Evolutionary conservation across 2,329 filamentous ascomycete species (phyloP).

Genomic region (Bipolaris oryzae): DNA sequence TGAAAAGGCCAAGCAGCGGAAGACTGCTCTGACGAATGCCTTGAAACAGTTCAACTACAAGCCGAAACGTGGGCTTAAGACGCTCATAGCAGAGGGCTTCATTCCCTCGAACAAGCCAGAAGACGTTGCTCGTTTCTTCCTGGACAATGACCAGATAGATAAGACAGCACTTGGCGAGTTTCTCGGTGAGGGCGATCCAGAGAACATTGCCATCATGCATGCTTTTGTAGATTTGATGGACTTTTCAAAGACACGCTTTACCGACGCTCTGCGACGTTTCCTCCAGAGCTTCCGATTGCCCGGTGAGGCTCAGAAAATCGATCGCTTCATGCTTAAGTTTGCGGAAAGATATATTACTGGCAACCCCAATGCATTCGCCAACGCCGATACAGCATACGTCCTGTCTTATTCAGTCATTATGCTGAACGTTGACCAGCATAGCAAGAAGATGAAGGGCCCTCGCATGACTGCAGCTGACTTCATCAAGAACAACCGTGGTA

Average conservation of each 20-base stretch:
- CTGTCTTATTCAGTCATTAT: conserved; percentile 95
- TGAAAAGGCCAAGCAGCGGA: conserved; percentile 92
- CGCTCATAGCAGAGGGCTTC: conserved; percentile 82
- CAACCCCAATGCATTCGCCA: conserved; percentile 96
- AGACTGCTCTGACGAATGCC: conserved; percentile 88
- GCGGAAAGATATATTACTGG: conserved; percentile 93
- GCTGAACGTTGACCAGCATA: conserved; percentile 95
- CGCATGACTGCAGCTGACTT: conserved; percentile 98
- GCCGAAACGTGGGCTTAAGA: conserved; percentile 89
- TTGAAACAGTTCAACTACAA: conserved; percentile 97
- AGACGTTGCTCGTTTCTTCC: conserved; percentile 83
- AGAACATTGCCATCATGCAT: conserved; percentile 98
- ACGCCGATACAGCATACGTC: conserved; percentile 96
- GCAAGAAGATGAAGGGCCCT: conserved; percentile 76
- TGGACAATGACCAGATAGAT: conserved; percentile 82
- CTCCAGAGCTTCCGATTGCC: conserved; percentile 93
- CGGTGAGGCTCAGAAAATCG: conserved; percentile 97
- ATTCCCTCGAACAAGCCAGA: conserved; percentile 78
- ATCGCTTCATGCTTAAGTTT: conserved; percentile 99
- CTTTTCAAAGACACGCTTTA: conserved; percentile 87
- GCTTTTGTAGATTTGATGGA: conserved; percentile 96
- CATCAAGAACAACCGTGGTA: conserved; percentile 98
- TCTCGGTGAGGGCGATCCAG: conserved; percentile 87
- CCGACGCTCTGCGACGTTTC: conserved; percentile 88
- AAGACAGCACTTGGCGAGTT: conserved; percentile 94